Evolutionary conservation across 2,329 filamentous ascomycete species (phyloP).

Genomic region (Colletotrichum sp.): DNA sequence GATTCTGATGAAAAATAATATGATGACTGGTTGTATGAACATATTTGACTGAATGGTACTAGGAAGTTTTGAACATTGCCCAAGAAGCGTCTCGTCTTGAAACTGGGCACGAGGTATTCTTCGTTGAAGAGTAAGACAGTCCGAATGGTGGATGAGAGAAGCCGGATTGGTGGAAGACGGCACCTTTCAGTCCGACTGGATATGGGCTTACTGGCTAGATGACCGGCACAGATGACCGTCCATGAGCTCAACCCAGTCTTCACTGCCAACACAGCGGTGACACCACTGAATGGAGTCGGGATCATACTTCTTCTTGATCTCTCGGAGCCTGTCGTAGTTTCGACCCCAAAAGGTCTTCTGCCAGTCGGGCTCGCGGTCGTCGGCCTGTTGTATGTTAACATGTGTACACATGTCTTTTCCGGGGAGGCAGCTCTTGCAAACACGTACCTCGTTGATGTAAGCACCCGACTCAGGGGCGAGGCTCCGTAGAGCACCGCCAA

Average conservation of each 20-base stretch:
- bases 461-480: not conserved
- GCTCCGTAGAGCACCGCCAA: not conserved
- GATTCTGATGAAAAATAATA: not conserved
- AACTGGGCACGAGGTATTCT: not conserved
- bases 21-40: not conserved
- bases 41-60: not conserved
- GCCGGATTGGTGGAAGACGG: not conserved
- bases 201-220: not conserved
- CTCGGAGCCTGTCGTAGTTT: slow-evolving; percentile 27
- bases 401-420: fast-evolving
- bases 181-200: not conserved
- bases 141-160: not conserved
- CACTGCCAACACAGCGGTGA: not conserved
- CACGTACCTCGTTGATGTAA: not conserved
- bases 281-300: slow-evolving; percentile 19
- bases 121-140: not conserved
- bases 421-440: not conserved
- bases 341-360: slow-evolving; percentile 31
- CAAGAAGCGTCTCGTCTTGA: not conserved
- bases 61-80: fast-evolving
- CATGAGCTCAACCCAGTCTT: not conserved
- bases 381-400: not conserved
- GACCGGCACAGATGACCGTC: not conserved
- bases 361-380: slow-evolving; percentile 22
- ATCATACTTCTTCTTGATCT: slow-evolving; percentile 34